Base-by-base conservation (phyloP, 108 stramenopile species). In the Cylindrotheca closterium region DNA sequence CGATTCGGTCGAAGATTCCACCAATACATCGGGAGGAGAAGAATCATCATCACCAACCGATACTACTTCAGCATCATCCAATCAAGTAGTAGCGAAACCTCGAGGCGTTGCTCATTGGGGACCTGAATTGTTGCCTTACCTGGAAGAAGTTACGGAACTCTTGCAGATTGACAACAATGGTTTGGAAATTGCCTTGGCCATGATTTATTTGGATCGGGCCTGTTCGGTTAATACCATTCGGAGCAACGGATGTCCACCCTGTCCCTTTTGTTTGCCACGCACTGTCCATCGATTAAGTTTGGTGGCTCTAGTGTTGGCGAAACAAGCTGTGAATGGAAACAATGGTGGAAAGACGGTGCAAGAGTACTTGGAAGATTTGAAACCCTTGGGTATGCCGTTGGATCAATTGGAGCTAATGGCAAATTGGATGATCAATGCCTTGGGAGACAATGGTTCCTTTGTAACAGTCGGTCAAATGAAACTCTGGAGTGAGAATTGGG, bases 151-250 rank as follows among this genome's bases (percentile, higher is more conserved):
- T 3, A 15, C 25, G 8, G 32, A 73, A 0, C 21, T 65, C n/a
- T 62, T 72, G 27, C 51, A 28, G 12, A 60, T 56, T 37, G 32
- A 58, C 3, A 18, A 62, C 10, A 33, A 73, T n/a, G 58, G 62
- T 3, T n/a, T 71, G 0, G 70, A 70, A 26, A 17, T 71, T 28
- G 23, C 65, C 4, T 55, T 82, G 53, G 68, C 77, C 30, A 74
- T 82, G 69, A 63, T 82, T 15, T 82, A 74, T 48, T 33, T 82
- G 62, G 81, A 82, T 67, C 76, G 81, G 7, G 76, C 77, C 1
- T 78, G 70, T 45, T 74, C 73, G 4, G 77, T 78, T 1, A 77
- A 82, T 49, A 82, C 81, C 3, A 59, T 59, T 2, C 68, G 77
- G 22, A 60, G 46, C 50, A 54, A 54, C 47, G 77, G 78, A 7